Evolutionary conservation across 352 stramenopile genomes (phyloP), one percentile per base, ranked within the genome.

Genomic region (Phytophthora pseudosyringae): DNA sequence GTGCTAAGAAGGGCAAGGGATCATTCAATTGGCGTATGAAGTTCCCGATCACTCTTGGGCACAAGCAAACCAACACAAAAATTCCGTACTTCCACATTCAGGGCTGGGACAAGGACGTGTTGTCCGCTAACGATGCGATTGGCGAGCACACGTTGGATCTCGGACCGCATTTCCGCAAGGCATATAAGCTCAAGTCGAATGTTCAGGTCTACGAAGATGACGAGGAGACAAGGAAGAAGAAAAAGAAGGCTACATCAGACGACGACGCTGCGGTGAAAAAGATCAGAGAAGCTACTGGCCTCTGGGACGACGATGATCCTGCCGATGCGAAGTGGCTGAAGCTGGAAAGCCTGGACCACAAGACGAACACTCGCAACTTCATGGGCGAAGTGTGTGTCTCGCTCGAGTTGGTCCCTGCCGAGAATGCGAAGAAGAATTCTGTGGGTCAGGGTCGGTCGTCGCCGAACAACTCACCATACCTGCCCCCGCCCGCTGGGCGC

Each of bases 11-110:
- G 64, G 94, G 94, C 63, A 97, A 97, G 73, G 92, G 82, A 11
- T 97, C 85, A 28, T 98, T 95, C 66, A 98, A 98, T 75, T 98
- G 93, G 89, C 90, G 94, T 33, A 93, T 98, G 76, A 97, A 98
- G 73, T 98, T 98, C 71, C 81, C 88, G 5, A 83, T 98, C 25
- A 78, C 83, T n/a, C 68, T 98, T 1, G 84, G 84, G 1, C 84
- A 93, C 68, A 93, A 95, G 59, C 81, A 93, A 60, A 71, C 71
- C 10, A 92, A 95, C 69, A 91, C 83, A 29, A 97, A 98, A 75
- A 95, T 95, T 32, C 89, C 91, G 32, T 97, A 98, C 67, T 95
- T 98, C 61, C 89, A 97, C 59, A 79, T 98, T 29, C 92, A 98
- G 62, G 86, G 94, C 39, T 98, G 94, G 94, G 94, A 98, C 69